A percentile compares a stretch with the other conserved stretches of the same genome.
Evolutionary conservation across 345 rosid genomes (phyloP).

Genomic region (Dimocarpus longan): DNA sequence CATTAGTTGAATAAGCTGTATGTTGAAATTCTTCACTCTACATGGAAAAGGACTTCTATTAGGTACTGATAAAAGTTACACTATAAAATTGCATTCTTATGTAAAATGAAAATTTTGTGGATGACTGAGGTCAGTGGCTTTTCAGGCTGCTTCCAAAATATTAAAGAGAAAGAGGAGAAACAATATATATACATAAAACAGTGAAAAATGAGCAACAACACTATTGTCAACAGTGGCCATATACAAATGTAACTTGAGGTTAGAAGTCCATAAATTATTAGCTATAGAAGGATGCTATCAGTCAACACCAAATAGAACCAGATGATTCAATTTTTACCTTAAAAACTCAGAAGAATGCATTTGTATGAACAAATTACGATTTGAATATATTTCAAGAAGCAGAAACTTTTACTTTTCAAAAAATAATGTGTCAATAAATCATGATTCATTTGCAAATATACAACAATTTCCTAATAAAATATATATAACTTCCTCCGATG

Average conservation of each 20-base stretch:
- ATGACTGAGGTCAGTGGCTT: background rate
- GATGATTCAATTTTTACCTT: background rate
- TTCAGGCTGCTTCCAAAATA: background rate
- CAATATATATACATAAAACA: background rate
- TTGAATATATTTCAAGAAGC: background rate
- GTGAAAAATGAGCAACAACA: background rate
- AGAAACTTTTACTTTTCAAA: background rate
- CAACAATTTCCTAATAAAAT: background rate
- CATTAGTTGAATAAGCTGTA: constrained; percentile 92
- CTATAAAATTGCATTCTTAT: background rate
- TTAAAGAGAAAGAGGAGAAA: background rate
- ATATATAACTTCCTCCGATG: background rate
- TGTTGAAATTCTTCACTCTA: constrained; percentile 96
- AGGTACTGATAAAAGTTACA: background rate
- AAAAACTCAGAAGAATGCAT: background rate
- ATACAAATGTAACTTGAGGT: background rate
- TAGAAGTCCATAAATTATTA: too few relatives aligned
- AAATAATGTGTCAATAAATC: background rate
- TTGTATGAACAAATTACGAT: too few relatives aligned
- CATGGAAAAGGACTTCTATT: constrained; percentile 24
- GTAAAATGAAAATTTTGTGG: background rate
- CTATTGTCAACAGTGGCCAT: background rate
- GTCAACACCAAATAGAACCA: background rate
- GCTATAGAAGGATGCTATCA: background rate
- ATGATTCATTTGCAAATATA: background rate